phyloP scores from a whole-genome alignment of 768 basidiomycete species.

The Trametes punicea region DNA sequence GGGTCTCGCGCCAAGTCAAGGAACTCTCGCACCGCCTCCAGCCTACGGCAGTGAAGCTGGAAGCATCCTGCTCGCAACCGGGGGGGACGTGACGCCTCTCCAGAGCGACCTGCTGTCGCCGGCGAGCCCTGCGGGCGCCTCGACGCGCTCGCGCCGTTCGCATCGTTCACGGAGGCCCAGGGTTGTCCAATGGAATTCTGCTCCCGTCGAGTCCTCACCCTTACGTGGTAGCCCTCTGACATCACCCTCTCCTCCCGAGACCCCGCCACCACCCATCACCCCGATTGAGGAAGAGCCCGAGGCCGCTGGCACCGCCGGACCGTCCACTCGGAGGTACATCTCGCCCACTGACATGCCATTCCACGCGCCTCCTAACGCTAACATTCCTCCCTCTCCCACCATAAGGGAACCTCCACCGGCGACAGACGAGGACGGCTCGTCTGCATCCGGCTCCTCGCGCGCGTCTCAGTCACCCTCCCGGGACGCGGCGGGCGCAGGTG shows the following conservation, averaged over 20 bases:
- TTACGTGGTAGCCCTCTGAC: slow-evolving; percentile 50
- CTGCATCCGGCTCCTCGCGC: slow-evolving; percentile 30
- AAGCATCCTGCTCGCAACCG: slow-evolving; percentile 91
- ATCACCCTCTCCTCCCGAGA: slow-evolving; percentile 44
- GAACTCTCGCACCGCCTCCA: slow-evolving; percentile 95
- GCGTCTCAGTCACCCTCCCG: slow-evolving; percentile 57
- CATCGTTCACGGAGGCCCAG: slow-evolving; percentile 61
- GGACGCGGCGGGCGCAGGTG: slow-evolving; percentile 59
- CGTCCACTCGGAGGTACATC: slow-evolving; percentile 53
- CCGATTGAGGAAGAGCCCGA: slow-evolving; percentile 69
- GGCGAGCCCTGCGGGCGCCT: slow-evolving; percentile 43
- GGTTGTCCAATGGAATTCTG: slow-evolving; percentile 37
- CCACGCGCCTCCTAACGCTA: slow-evolving; percentile 48
- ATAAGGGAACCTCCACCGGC: slow-evolving; percentile 26
- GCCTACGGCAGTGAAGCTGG: slow-evolving; percentile 97
- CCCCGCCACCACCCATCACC: slow-evolving; percentile 64
- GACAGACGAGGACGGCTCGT: slow-evolving; percentile 29
- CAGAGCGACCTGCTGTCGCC: slow-evolving; percentile 39
- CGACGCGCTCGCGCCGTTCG: slow-evolving; percentile 50
- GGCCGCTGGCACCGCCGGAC: slow-evolving; percentile 38
- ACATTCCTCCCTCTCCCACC: slow-evolving; percentile 45
- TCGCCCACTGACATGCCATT: slow-evolving; percentile 65
- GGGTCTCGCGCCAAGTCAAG: slow-evolving; percentile 96
- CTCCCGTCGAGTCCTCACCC: slow-evolving; percentile 60
- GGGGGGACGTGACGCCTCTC: slow-evolving; percentile 41